Percentiles rank a stretch among this genome's conserved stretches.
phyloP scores from a whole-genome alignment of 352 stramenopile genomes.

The Lagenidium giganteum region DNA sequence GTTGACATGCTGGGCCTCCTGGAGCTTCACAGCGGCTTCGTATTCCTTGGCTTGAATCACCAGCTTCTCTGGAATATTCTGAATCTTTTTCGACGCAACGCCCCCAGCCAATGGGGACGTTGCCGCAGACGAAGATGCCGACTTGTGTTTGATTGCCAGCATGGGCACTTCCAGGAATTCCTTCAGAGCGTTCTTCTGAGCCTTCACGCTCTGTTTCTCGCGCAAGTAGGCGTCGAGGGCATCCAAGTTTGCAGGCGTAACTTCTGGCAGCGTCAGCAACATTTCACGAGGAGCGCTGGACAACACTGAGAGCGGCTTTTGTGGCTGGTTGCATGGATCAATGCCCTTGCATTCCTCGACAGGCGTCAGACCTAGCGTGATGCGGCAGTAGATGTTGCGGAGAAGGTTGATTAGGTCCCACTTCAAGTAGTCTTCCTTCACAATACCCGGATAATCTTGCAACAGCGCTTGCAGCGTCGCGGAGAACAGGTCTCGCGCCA shows the following conservation, averaged over 20 bases:
- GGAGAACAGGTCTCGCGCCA: conserved; percentile 62
- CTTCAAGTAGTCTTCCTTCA: conserved; percentile 77
- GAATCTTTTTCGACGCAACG: conserved; percentile 50
- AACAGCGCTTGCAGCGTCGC: conserved; percentile 49
- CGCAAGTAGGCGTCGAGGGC: conserved; percentile 46
- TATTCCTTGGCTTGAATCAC: conserved; percentile 52
- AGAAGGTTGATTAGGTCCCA: conserved; percentile 84
- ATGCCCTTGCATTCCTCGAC: conserved; percentile 81
- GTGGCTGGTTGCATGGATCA: conserved; percentile 72
- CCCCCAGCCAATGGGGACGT: conserved; percentile 28
- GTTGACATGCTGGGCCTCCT: conserved; percentile 42
- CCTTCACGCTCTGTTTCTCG: conserved; percentile 75
- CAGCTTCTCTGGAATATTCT: conserved; percentile 62
- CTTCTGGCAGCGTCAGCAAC: conserved; percentile 51
- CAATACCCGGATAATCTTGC: conserved; percentile 47
- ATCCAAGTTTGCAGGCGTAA: conserved; percentile 33
- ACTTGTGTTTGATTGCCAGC: conserved; percentile 40
- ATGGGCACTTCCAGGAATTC: conserved; percentile 70
- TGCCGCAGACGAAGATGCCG: conserved; percentile 18
- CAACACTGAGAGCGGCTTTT: conserved; percentile 32
- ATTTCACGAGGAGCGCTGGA: conserved; percentile 44
- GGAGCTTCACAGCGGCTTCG: conserved; percentile 32
- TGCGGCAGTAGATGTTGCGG: conserved; percentile 76
- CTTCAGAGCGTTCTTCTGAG: conserved; percentile 80
- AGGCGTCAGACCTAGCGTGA: conserved; percentile 51